These are phyloP conservation scores for Aspergillus costaricaensis DNA, from an alignment of 2,329 filamentous ascomycete genomes.

Conservation along the genomic window DNA sequence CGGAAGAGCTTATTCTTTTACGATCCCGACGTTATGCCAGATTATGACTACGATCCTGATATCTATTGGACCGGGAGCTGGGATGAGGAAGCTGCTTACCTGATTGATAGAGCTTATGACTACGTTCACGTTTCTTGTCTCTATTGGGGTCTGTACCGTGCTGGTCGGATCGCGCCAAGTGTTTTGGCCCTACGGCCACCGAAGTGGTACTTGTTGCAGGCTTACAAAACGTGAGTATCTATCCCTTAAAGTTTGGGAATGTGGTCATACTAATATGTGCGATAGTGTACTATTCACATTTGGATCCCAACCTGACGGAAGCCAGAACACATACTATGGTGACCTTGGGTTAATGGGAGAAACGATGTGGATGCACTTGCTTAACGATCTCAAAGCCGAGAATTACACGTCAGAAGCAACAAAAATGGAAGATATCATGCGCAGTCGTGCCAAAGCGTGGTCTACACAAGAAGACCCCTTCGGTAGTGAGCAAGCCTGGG, in stretches of 20 bases:
- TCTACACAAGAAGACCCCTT: slow-evolving; percentile 55
- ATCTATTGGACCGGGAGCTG: slow-evolving; percentile 56
- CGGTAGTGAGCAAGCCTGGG: slow-evolving; percentile 65
- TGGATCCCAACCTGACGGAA: background rate
- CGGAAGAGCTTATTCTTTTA: slow-evolving; percentile 62
- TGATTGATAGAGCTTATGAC: slow-evolving; percentile 57
- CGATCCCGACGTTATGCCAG: slow-evolving; percentile 46
- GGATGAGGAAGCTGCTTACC: slow-evolving; percentile 50
- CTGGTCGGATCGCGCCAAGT: slow-evolving; percentile 52
- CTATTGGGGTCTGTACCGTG: slow-evolving; percentile 62
- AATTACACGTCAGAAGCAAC: slow-evolving; percentile 43
- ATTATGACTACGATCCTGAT: slow-evolving; percentile 48
- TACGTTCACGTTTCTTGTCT: slow-evolving; percentile 60
- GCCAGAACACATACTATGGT: slow-evolving; percentile 14
- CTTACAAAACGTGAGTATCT: slow-evolving; percentile 48
- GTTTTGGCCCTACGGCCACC: slow-evolving; percentile 47
- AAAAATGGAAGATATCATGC: slow-evolving; percentile 51
- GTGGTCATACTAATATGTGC: background rate
- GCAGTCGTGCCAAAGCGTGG: slow-evolving; percentile 53
- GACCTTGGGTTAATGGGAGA: slow-evolving; percentile 58
- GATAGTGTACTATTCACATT: background rate
- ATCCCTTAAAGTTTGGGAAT: too few species aligned
- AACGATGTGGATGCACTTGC: slow-evolving; percentile 57
- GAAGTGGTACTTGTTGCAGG: slow-evolving; percentile 59
- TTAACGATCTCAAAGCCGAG: slow-evolving; percentile 55